Percentiles rank a stretch among this genome's conserved stretches.
These are phyloP conservation scores for Dactylellina drechsleri DNA, from an alignment of 2,329 filamentous ascomycete genomes.

Conservation along the genomic window DNA sequence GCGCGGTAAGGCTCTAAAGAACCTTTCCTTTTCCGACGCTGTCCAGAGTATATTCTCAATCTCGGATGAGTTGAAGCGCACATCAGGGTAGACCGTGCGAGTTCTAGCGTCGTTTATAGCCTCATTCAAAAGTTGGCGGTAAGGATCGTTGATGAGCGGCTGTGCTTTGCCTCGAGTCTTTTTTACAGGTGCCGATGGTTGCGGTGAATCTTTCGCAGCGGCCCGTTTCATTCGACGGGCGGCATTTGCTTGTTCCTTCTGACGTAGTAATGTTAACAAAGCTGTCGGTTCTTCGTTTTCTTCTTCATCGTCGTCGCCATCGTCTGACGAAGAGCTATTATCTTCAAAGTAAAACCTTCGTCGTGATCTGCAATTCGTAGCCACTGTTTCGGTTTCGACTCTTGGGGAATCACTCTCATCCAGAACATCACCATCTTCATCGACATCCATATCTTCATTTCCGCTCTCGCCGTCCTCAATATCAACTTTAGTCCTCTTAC, in stretches of 20 bases:
- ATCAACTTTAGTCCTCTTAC: slow-evolving; percentile 15
- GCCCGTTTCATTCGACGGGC: slow-evolving; percentile 30
- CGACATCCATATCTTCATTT: slow-evolving; percentile 19
- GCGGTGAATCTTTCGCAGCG: background rate
- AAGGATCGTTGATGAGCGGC: slow-evolving; percentile 38
- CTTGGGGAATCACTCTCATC: background rate
- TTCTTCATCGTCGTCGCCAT: slow-evolving; percentile 13
- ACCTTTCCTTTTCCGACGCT: slow-evolving; percentile 33
- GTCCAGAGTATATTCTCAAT: slow-evolving; percentile 32
- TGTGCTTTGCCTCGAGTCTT: slow-evolving; percentile 25
- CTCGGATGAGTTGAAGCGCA: slow-evolving; percentile 13
- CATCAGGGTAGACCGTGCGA: slow-evolving; percentile 41
- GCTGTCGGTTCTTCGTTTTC: slow-evolving; percentile 29
- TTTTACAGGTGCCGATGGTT: background rate
- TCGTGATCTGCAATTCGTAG: slow-evolving; percentile 1
- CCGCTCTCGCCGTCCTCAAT: background rate
- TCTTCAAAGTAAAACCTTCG: slow-evolving; percentile 46
- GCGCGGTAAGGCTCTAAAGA: slow-evolving; percentile 46
- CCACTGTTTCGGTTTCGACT: background rate
- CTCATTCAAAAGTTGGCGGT: slow-evolving; percentile 47
- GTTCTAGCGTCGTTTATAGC: slow-evolving; percentile 46
- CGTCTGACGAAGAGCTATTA: slow-evolving; percentile 17
- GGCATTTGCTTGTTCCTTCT: slow-evolving; percentile 34
- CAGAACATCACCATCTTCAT: slow-evolving; percentile 5
- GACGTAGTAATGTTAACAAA: slow-evolving; percentile 26